Conservation (phyloP, 2,329 filamentous ascomycete species). For the Penicillium sp. region DNA sequence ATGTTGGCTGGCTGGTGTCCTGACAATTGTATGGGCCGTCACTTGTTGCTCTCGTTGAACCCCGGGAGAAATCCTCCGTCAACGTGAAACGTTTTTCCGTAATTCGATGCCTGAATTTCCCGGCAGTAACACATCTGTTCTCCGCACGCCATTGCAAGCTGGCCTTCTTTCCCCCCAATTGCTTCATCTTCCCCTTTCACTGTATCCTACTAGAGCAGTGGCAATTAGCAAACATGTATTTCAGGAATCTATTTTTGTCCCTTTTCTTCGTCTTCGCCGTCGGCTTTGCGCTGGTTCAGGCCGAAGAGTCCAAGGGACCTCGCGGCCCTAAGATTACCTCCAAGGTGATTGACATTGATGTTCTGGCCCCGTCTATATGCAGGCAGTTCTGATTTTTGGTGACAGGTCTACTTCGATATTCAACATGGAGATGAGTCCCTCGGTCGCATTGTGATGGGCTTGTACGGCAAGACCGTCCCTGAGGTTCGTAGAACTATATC, state of each 20-base stretch:
- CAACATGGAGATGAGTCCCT: conserved; percentile 54
- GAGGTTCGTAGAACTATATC: conserved; percentile 40
- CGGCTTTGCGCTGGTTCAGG: conserved; percentile 62
- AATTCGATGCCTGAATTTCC: background rate
- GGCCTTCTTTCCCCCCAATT: conserved; percentile 21
- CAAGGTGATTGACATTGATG: conserved; percentile 51
- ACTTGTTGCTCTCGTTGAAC: conserved; percentile 14
- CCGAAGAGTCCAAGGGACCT: conserved; percentile 54
- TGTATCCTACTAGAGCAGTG: conserved; percentile 15
- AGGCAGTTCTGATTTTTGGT: conserved; percentile 9
- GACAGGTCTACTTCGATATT: conserved; percentile 57
- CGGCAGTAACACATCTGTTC: background rate
- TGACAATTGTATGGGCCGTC: conserved; percentile 9
- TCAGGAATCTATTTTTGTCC: conserved; percentile 43
- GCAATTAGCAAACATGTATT: conserved; percentile 27
- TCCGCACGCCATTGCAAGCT: conserved; percentile 31
- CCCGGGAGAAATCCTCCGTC: conserved; percentile 27
- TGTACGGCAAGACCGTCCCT: conserved; percentile 60
- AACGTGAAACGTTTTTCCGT: conserved; percentile 30
- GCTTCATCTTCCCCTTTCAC: conserved; percentile 13
- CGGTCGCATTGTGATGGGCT: conserved; percentile 54
- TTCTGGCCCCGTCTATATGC: background rate
- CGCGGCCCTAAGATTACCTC: conserved; percentile 83
- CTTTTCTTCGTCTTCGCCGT: conserved; percentile 68
- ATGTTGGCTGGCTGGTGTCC: conserved; percentile 4